Base-by-base conservation (phyloP, 805 yeast species). In the Candida coquimbonensis region DNA sequence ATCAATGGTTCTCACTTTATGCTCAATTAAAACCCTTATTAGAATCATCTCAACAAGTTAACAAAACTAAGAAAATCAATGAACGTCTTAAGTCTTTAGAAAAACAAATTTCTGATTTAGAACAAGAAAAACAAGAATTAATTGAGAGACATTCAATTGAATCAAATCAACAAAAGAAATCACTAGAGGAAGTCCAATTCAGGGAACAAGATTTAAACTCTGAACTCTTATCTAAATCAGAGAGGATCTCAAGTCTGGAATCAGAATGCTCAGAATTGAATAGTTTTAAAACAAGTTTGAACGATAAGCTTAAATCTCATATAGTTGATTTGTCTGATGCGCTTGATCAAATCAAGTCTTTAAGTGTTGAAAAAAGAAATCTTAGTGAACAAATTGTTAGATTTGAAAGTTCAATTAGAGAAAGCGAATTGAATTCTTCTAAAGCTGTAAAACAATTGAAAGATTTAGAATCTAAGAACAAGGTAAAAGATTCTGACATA, bases 1-100 rank as follows among this genome's bases (percentile, higher is more conserved):
- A 80, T 58, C 84, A 85, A 17, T 93, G 99, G 99, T 85, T 86
- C 64, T 77, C 74, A 42, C 68, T 93, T 39, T 80, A 81, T 49
- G 69, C 79, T 19, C 76, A 77, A 44, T 67, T 91, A 53, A 87
- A 84, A 53, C 98, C 98, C 1, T 61, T 89, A 37, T 65, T 89
- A 13, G 78, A 70, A 49, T 86, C 81, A 39, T 75, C 82, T 7
- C 74, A 78, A 21, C 81, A 80, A 46, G 75, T 79, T 6, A 65
- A 75, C 36, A 82, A 79, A 56, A 70, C 79, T 5, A 77, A 77
- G 47, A 77, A 74, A 45, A 67, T 81, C 48, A 74, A 75, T 46
- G 79, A 77, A 24, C 77, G 83, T 47, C 65, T 87, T 24, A 72
- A 73, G 39, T 55, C 65, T 2, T 63, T 83, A 36, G 82, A 78